Base-by-base conservation (phyloP, 441 rosid genomes). In the Euphorbia corollata region DNA sequence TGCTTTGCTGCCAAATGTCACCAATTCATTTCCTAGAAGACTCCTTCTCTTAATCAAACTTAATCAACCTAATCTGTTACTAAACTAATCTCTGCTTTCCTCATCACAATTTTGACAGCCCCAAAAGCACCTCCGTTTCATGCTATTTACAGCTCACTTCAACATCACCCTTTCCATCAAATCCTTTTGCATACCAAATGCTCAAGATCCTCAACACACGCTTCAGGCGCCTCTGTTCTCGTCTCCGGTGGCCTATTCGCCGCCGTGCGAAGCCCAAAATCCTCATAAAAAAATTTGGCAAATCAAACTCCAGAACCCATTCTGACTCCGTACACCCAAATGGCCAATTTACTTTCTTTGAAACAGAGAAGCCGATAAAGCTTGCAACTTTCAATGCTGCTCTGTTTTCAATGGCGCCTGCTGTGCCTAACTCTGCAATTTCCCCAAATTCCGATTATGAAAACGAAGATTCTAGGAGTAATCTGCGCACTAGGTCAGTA, bases 401-500 rank as follows among this genome's bases (percentile, higher is more conserved):
- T 18, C 72, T 92, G 85, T 92, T 92, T 71, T 88, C 94, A 3
- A 87, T 92, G 96, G 98, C 98, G 4, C 96, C 94, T 8, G 96
- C 83, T 32, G 86, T 90, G 56, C 90, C 90, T 6, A 74, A 78
- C 59, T 4, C 62, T 18, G 78, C 68, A 53, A 78, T 64, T 8
- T 34, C 79, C 34, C 43, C 83, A 12, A 81, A 57, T 78, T 64
- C 77, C 8, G 80, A 68, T 67, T 47, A 6, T 43, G 83, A 73
- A 18, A 68, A 69, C 57, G 82, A 72, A 54, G 61, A 63, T 18
- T 5, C 59, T 2, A 77, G 77, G 11, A 55, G 56, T 48, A 68
- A 48, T 54, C 68, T 82, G 45, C 81, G 83, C 9, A 71, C 92
- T 1, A 85, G 75, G 77, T 86, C 92, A 0, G 54, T 66, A 57